phyloP scores from a whole-genome alignment of 148 eudicot genomes.

The Rhododendron molle region DNA sequence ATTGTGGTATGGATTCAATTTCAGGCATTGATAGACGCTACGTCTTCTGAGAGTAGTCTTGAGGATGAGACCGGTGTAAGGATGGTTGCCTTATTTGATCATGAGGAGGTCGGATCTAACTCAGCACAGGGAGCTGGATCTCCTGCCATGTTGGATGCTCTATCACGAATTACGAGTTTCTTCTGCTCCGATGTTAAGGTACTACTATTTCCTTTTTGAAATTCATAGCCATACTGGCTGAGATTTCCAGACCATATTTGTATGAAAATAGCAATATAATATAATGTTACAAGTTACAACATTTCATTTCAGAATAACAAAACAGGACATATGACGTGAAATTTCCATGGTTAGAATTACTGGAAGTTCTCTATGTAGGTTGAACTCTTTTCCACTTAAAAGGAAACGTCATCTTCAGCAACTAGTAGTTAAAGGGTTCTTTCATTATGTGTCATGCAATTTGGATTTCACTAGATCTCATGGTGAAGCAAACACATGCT shows the following conservation, averaged over 20 bases:
- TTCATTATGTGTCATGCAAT: background rate
- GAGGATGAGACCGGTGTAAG: constrained; percentile 85
- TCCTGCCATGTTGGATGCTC: constrained; percentile 86
- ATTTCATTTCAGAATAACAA: background rate
- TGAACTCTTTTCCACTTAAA: background rate
- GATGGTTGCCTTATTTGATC: constrained; percentile 94
- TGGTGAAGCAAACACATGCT: background rate
- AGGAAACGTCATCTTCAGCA: background rate
- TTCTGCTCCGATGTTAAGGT: constrained; percentile 64
- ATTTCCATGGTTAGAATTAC: background rate
- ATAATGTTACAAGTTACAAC: background rate
- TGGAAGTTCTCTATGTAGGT: background rate
- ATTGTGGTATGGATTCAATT: constrained; percentile 13
- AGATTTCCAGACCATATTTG: constrained; percentile 2
- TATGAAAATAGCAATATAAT: background rate
- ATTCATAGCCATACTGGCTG: constrained; percentile 1
- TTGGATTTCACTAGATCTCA: background rate
- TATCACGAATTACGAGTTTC: constrained; percentile 72
- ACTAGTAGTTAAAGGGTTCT: background rate
- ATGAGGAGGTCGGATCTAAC: constrained; percentile 93
- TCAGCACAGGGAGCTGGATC: constrained; percentile 99
- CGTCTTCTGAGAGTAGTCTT: constrained; percentile 69
- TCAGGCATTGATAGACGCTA: constrained; percentile 88
- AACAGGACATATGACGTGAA: background rate
- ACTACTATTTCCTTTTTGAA: background rate